Evolutionary conservation across 139 green algal genomes (phyloP), one percentile per base, ranked within the genome.

Genomic region (Picochlorum sp.): DNA sequence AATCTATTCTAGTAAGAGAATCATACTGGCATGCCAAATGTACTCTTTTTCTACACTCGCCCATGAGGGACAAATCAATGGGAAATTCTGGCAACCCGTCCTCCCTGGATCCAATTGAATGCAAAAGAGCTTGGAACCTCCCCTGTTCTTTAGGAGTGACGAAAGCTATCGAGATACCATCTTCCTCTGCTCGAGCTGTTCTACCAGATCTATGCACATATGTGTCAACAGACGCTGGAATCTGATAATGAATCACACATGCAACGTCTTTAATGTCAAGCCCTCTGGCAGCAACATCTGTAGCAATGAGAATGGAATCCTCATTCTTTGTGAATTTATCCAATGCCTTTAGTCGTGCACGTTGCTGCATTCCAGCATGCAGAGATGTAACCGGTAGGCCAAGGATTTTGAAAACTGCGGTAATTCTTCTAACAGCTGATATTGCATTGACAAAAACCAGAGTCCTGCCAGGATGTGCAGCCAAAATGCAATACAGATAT

Each of bases 361-460:
- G 80, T 81, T 99, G 94, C 82, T 98, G 93, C 90, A 80, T 96
- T 85, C 67, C 66, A 1, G 82, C 74, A 63, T 87, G 81, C 60
- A 86, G 62, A 18, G 75, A 57, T 9, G 75, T 57, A 11, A 76
- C 80, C 8, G 81, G 82, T 38, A 97, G 69, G 21, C 80, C 82
- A 58, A 98, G 82, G 38, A 86, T 47, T 68, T 87, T 81, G 11
- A 98, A 84, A 23, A 98, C 68, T 2, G 89, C 88, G 0, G 72
- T 78, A 30, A 96, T 59, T 3, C 90, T 83, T 3, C 92, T 82
- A 26, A 86, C 69, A 9, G 82, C 63, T 15, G 75, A 84, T 49
- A 96, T 86, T 28, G 89, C 88, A 63, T 97, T 98, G 30, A 89
- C 86, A 77, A 99, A 99, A 21, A 99, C 78, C 16, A 97, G 77